phyloP scores from a whole-genome alignment of 2,329 filamentous ascomycete species.

The Ophiocordyceps camponoti-leonardi region DNA sequence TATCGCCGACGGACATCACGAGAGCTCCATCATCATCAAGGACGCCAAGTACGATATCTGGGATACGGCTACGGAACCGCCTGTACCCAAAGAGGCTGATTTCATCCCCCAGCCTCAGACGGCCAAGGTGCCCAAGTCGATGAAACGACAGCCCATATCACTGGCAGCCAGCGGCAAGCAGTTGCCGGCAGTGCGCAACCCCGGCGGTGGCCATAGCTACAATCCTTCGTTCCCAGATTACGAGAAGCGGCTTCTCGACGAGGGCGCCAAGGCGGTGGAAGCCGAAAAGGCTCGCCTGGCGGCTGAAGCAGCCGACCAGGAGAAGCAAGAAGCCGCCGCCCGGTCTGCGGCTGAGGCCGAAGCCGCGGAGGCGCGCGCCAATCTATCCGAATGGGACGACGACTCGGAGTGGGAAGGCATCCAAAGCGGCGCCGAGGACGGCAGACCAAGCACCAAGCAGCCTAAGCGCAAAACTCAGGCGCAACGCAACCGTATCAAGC shows the following conservation, averaged over 20 bases:
- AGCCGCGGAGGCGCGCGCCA: conserved; percentile 49
- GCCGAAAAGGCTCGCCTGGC: conserved; percentile 59
- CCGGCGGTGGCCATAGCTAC: conserved; percentile 74
- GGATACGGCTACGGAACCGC: conserved; percentile 27
- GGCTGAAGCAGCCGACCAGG: conserved; percentile 47
- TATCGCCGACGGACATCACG: conserved; percentile 58
- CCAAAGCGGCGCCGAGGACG: conserved; percentile 63
- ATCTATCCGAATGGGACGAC: conserved; percentile 59
- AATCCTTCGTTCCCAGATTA: conserved; percentile 83
- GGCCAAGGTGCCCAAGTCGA: conserved; percentile 55
- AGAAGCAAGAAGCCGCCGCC: conserved; percentile 50
- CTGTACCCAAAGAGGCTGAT: conserved; percentile 21
- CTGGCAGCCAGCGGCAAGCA: conserved; percentile 68
- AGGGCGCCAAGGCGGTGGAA: conserved; percentile 64
- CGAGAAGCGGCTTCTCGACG: conserved; percentile 54
- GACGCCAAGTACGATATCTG: conserved; percentile 67
- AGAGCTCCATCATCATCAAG: conserved; percentile 33
- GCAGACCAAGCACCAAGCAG: conserved; percentile 44
- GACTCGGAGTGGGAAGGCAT: conserved; percentile 86
- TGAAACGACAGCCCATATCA: conserved; percentile 63
- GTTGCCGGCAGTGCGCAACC: conserved; percentile 62
- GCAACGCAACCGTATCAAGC: conserved; percentile 75
- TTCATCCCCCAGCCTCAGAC: conserved; percentile 51
- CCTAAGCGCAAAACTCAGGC: conserved; percentile 71
- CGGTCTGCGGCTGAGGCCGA: conserved; percentile 58